phyloP scores from a whole-genome alignment of 345 rosid genomes.

The Garcia nutans region DNA sequence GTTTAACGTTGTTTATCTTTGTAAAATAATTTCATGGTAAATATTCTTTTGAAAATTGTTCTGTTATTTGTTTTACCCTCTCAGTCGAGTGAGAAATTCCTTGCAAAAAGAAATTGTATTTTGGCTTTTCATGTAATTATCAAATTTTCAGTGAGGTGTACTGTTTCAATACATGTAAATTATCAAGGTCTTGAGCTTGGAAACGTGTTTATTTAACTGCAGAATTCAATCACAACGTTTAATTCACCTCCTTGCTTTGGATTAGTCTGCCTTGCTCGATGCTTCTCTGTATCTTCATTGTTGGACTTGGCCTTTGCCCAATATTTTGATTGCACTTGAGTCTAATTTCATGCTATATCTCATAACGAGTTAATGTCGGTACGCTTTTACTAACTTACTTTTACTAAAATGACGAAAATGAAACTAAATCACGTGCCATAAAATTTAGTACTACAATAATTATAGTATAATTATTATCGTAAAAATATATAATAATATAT shows the following conservation, averaged over 20 bases:
- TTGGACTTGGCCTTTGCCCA: too few relatives aligned
- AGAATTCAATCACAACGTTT: neutral
- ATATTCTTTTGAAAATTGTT: conserved; percentile 40
- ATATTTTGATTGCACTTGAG: too few relatives aligned
- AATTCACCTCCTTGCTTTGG: neutral
- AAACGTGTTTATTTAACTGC: neutral
- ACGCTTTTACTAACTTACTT: too few relatives aligned
- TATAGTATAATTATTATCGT: too few relatives aligned
- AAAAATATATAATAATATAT: too few relatives aligned
- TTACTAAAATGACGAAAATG: too few relatives aligned
- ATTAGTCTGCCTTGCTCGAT: too few relatives aligned
- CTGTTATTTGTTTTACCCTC: conserved; percentile 13
- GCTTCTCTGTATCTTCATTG: too few relatives aligned
- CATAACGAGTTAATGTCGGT: too few relatives aligned
- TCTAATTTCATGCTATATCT: too few relatives aligned
- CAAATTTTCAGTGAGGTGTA: conserved; percentile 5
- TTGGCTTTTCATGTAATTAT: conserved; percentile 19
- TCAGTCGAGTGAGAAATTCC: conserved; percentile 20
- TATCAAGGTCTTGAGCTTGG: conserved; percentile 3
- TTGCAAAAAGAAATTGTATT: neutral
- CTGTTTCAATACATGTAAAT: conserved; percentile 12
- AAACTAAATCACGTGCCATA: too few relatives aligned
- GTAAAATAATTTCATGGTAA: conserved; percentile 37
- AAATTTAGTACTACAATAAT: too few relatives aligned
- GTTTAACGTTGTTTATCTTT: conserved; percentile 30